Evolutionary conservation across 2,329 filamentous ascomycete species (phyloP).

Genomic region (Fusarium austroafricanum): DNA sequence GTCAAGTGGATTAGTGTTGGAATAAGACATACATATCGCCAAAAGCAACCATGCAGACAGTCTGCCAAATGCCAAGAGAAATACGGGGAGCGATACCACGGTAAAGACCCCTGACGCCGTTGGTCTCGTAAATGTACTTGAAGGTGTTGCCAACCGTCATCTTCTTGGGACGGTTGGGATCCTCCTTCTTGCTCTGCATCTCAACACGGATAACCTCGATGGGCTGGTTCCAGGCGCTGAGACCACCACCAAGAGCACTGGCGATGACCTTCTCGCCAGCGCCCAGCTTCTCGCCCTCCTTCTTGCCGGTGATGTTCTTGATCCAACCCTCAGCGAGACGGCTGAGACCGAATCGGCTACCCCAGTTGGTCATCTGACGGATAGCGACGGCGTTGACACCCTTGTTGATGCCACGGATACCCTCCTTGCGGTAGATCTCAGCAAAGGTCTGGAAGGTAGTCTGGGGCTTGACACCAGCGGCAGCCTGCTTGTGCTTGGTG

Average conservation of each 20-base stretch:
- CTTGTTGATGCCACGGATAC: constrained; percentile 95
- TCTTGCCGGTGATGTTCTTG: constrained; percentile 81
- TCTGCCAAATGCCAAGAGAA: constrained; percentile 97
- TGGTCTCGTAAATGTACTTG: constrained; percentile 89
- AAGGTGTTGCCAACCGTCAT: constrained; percentile 92
- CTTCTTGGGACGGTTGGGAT: constrained; percentile 98
- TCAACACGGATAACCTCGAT: constrained; percentile 99
- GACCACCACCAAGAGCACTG: constrained; percentile 87
- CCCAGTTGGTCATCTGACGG: constrained; percentile 99
- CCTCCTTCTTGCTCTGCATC: constrained; percentile 99
- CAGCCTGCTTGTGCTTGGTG: constrained; percentile 95
- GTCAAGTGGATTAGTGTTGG: neutral
- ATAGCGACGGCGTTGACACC: constrained; percentile 99
- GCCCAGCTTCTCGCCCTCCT: constrained; percentile 79
- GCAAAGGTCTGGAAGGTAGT: constrained; percentile 95
- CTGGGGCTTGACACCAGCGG: constrained; percentile 83
- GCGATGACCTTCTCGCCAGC: constrained; percentile 90
- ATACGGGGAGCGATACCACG: constrained; percentile 94
- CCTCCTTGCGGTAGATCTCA: constrained; percentile 95
- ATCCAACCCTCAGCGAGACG: constrained; percentile 92
- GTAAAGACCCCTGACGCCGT: constrained; percentile 93
- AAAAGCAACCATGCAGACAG: constrained; percentile 98
- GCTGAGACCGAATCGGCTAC: constrained; percentile 92
- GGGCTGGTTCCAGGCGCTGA: constrained; percentile 98
- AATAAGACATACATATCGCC: constrained; percentile 87